Percentiles rank a stretch among this genome's conserved stretches.
These are phyloP conservation scores for Austroboletus rostrupii DNA, from an alignment of 1,284 basidiomycete species.

Conservation along the genomic window DNA sequence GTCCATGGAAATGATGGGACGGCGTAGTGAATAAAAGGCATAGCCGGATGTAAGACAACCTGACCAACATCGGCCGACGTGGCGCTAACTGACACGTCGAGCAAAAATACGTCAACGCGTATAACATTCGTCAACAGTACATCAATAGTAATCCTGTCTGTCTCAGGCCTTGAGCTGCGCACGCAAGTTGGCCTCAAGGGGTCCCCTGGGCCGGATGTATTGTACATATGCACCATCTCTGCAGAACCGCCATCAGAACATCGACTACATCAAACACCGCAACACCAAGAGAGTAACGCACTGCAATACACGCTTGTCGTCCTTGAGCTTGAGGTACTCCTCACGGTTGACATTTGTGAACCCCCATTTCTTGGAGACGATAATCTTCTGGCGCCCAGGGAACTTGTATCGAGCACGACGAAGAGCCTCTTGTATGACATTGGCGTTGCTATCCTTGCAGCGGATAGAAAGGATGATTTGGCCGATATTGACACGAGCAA, in stretches of 20 bases:
- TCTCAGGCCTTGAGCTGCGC: slow-evolving; percentile 71
- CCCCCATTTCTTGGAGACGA: slow-evolving; percentile 96
- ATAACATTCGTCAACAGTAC: slow-evolving; percentile 18
- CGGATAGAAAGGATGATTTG: slow-evolving; percentile 97
- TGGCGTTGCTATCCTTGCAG: slow-evolving; percentile 84
- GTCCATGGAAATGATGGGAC: slow-evolving; percentile 50
- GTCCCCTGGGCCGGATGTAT: slow-evolving; percentile 87
- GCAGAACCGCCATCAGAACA: slow-evolving; percentile 5
- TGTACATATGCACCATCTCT: slow-evolving; percentile 86
- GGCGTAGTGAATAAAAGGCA: slow-evolving; percentile 74
- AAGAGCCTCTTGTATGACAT: slow-evolving; percentile 94
- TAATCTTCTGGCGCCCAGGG: slow-evolving; percentile 99
- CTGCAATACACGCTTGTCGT: slow-evolving; percentile 84
- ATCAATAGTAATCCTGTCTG: slow-evolving; percentile 3
- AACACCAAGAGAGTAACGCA: slow-evolving; percentile 39
- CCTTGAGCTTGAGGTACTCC: slow-evolving; percentile 87
- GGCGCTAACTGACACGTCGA: slow-evolving; percentile 7
- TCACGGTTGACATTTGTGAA: slow-evolving; percentile 94
- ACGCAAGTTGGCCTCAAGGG: slow-evolving; percentile 80
- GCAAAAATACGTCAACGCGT: slow-evolving; percentile 6
- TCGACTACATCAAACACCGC: not conserved
- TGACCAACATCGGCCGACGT: not conserved
- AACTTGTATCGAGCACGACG: slow-evolving; percentile 99
- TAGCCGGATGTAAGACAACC: slow-evolving; percentile 2
- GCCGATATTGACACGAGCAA: slow-evolving; percentile 94